Evolutionary conservation across 768 basidiomycete genomes (phyloP), one percentile per base, ranked within the genome.

Genomic region (Russula virescens): DNA sequence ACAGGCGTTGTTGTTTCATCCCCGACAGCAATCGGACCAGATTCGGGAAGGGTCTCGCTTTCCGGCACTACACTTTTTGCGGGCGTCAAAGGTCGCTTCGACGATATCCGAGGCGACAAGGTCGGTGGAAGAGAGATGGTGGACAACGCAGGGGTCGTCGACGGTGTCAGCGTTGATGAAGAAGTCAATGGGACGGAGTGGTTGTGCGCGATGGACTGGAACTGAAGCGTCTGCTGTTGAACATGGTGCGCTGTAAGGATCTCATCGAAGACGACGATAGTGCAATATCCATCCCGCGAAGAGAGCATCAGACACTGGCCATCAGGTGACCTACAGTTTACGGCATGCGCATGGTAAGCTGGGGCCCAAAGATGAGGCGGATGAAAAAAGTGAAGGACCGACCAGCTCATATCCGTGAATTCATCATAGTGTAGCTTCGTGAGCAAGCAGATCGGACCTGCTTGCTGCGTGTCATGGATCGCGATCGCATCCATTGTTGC

Each of bases 351-450:
- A 58, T 62, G 31, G 8, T 31, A n/a, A 52, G 35, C 35, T 46
- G 26, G n/a, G n/a, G 45, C 6, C 21, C 21, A 18, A 52, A 38
- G 25, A 19, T 2, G 14, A n/a, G 8, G n/a, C 2, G 28, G 19
- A 51, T 34, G 40, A 55, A 40, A 38, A 46, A 40, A 11, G 14
- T 40, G 42, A 50, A 55, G 35, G 23, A 79, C 91, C 46, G 69
- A 98, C 97, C 97, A 99, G 46, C 88, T 85, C 75, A 97, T 80
- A 75, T 99, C 97, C 8, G 97, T 98, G 71, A 98, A 98, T 69
- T 96, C 93, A 65, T 96, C 94, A 72, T 97, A 98, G 75, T 99
- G 97, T 65, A 98, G 76, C 70, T 95, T 96, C 31, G 89, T 92
- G 66, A 99, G 82, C 69, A 98, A 77, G 69, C 93, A 94, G 55